A percentile compares a stretch with the other conserved stretches of the same genome.
phyloP scores from a whole-genome alignment of 768 basidiomycete genomes.

The Lentinula detonsa region DNA sequence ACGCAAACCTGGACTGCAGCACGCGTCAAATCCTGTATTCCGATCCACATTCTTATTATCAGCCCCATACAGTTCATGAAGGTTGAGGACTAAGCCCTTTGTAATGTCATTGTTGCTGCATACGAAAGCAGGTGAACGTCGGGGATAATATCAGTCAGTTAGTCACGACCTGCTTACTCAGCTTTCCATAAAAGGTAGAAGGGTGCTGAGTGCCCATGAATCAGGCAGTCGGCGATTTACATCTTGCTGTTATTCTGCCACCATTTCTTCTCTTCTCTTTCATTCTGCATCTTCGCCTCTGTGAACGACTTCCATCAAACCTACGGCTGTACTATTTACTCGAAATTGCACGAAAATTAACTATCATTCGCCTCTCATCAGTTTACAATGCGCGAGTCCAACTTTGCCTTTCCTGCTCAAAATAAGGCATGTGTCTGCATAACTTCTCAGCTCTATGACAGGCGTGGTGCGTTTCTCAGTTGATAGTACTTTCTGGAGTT shows the following conservation, averaged over 20 bases:
- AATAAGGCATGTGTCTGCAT: conserved; percentile 95
- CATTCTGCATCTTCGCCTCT: background rate
- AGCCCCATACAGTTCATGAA: background rate
- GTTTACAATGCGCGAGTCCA: conserved; percentile 80
- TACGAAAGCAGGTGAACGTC: background rate
- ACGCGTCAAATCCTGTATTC: too few species aligned
- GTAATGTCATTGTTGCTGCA: background rate
- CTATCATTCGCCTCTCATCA: background rate
- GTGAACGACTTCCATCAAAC: background rate
- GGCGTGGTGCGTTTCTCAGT: conserved; percentile 66
- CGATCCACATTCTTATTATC: background rate
- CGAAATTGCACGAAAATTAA: background rate
- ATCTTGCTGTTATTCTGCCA: conserved; percentile 3
- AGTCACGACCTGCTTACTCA: conserved; percentile 2
- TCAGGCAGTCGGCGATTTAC: conserved; percentile 1
- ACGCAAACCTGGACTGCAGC: too few species aligned
- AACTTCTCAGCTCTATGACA: conserved; percentile 89
- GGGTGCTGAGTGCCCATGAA: background rate
- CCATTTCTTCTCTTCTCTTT: background rate
- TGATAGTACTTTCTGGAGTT: conserved; percentile 6
- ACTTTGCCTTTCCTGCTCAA: conserved; percentile 91
- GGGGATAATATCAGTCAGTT: background rate
- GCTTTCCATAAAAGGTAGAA: conserved; percentile 3
- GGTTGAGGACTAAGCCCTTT: background rate
- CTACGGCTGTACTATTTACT: background rate